phyloP scores from a whole-genome alignment of 495 filamentous ascomycete genomes.

The Staphylotrichum tortipilum region DNA sequence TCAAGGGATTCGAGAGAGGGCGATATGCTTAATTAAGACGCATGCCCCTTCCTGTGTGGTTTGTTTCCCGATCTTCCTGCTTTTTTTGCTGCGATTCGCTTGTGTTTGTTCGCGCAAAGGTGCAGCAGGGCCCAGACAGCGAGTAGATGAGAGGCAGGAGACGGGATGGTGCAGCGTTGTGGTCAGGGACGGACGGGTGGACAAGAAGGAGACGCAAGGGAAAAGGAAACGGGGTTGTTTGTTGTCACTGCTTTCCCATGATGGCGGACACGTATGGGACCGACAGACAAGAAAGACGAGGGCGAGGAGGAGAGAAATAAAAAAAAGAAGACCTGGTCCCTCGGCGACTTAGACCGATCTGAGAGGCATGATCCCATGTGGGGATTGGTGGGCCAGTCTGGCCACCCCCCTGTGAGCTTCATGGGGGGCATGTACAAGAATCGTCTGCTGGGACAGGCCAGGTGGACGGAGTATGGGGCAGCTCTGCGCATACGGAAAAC shows the following conservation, averaged over 20 bases:
- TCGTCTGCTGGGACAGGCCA: no score
- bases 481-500: no score
- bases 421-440: no score
- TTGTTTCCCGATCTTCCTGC: conserved; percentile 9
- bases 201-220: background rate
- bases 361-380: background rate
- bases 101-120: conserved; percentile 36
- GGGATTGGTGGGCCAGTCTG: conserved; percentile 3
- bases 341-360: background rate
- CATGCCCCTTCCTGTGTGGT: conserved; percentile 4
- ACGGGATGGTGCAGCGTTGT: conserved; percentile 41
- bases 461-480: no score
- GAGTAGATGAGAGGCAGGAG: conserved; percentile 30
- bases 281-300: no score
- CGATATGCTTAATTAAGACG: conserved; percentile 15
- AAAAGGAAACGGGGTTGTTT: background rate
- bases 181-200: conserved; percentile 13
- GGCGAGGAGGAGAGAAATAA: background rate
- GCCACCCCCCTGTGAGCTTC: no score
- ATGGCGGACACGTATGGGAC: no score
- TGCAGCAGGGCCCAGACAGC: conserved; percentile 34
- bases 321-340: background rate
- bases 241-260: background rate
- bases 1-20: conserved; percentile 33
- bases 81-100: background rate